Evolutionary conservation across 108 stramenopile species (phyloP).

Genomic region (Hondaea fermentalgiana): DNA sequence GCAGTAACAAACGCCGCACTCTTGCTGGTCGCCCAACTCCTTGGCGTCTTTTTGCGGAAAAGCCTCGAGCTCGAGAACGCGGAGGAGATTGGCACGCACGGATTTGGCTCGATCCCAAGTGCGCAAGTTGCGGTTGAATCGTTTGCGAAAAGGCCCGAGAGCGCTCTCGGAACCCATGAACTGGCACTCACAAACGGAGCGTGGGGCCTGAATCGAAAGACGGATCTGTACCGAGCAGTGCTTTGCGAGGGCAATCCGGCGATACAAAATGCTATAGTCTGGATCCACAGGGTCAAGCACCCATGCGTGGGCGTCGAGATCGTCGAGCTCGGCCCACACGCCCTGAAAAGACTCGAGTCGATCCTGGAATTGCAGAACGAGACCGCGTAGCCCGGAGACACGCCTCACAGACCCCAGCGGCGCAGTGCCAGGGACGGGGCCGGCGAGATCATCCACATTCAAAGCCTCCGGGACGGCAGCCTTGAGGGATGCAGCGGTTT

Average conservation of each 20-base stretch:
- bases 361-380: not conserved
- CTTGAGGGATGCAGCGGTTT: not conserved
- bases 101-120: not conserved
- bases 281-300: not conserved
- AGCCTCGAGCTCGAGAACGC: not conserved
- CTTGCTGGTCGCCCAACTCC: not conserved
- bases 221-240: not conserved
- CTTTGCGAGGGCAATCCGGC: not conserved
- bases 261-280: not conserved
- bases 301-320: not conserved
- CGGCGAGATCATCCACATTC: not conserved
- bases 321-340: not conserved
- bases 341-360: not conserved
- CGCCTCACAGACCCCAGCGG: not conserved
- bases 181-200: not conserved
- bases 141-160: not conserved
- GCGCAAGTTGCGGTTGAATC: not conserved
- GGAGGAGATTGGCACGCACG: not conserved
- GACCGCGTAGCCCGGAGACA: not conserved
- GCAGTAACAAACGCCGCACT: not conserved
- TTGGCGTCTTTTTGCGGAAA: slow-evolving; percentile 15
- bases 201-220: not conserved
- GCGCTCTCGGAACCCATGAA: not conserved
- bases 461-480: not conserved
- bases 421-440: not conserved